Conservation (phyloP, 1,284 basidiomycete species). For the Ceratobasidium theobromae region DNA sequence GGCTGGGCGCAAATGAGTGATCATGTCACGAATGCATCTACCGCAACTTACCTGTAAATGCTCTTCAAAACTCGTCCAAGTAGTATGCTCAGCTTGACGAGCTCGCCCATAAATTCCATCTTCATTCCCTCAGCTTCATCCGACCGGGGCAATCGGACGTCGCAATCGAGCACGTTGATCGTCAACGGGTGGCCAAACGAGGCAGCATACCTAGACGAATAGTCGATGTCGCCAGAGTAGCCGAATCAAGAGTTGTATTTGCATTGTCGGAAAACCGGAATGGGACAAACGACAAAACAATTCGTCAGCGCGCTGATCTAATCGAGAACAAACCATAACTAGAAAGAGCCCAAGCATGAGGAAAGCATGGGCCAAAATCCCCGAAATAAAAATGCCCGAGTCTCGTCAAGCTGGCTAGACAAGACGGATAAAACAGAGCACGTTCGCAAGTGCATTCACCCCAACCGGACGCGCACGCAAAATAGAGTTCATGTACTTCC, state of each 20-base stretch:
- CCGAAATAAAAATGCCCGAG: too few species aligned
- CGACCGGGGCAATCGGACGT: conserved; percentile 81
- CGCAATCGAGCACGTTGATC: conserved; percentile 92
- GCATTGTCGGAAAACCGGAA: not conserved
- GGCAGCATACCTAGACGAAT: conserved; percentile 61
- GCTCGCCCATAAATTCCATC: conserved; percentile 69
- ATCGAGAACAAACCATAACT: not conserved
- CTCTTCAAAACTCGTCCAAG: conserved; percentile 86
- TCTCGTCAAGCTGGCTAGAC: not conserved
- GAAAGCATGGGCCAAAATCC: too few species aligned
- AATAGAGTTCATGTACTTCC: not conserved
- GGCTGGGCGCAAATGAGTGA: conserved; percentile 50
- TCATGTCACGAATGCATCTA: not conserved
- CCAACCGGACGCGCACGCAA: not conserved
- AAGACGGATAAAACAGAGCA: not conserved
- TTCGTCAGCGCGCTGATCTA: not conserved
- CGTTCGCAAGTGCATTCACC: not conserved
- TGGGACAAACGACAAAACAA: conserved; percentile 6
- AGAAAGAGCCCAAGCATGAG: not conserved
- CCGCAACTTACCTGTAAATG: conserved; percentile 69
- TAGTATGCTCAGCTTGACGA: conserved; percentile 83
- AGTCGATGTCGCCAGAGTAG: not conserved
- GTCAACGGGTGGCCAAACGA: conserved; percentile 85
- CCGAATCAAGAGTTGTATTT: conserved; percentile 34
- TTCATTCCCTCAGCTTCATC: conserved; percentile 52